Evolutionary conservation across 2,329 filamentous ascomycete species (phyloP).

Genomic region (Verticillium nubilum): DNA sequence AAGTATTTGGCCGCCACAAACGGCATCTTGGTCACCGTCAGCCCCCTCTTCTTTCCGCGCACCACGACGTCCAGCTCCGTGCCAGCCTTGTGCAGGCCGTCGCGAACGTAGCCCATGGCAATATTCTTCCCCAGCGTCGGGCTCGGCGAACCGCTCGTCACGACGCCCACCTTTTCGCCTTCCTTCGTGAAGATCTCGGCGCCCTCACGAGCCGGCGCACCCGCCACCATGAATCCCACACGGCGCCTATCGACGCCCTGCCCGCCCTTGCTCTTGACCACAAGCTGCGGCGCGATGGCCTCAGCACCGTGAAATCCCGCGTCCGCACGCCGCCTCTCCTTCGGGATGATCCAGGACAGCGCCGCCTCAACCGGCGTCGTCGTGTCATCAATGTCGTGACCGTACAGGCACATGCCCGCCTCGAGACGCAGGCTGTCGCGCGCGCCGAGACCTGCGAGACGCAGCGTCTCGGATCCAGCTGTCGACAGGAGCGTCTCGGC

Average conservation of each 20-base stretch:
- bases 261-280: slow-evolving; percentile 66
- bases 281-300: slow-evolving; percentile 71
- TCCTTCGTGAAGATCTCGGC: slow-evolving; percentile 66
- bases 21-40: slow-evolving; percentile 80
- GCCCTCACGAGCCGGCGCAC: slow-evolving; percentile 85
- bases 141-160: slow-evolving; percentile 88
- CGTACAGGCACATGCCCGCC: slow-evolving; percentile 98
- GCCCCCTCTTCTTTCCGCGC: slow-evolving; percentile 69
- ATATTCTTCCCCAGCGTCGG: slow-evolving; percentile 86
- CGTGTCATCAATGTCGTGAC: slow-evolving; percentile 88
- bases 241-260: slow-evolving; percentile 65
- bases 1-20: slow-evolving; percentile 79
- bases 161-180: slow-evolving; percentile 64
- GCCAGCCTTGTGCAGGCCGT: slow-evolving; percentile 76
- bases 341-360: slow-evolving; percentile 76
- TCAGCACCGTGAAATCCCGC: slow-evolving; percentile 84
- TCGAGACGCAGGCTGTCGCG: slow-evolving; percentile 90
- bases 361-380: slow-evolving; percentile 54
- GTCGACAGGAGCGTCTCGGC: slow-evolving; percentile 55
- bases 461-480: slow-evolving; percentile 57
- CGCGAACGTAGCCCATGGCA: slow-evolving; percentile 87
- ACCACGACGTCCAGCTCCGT: slow-evolving; percentile 77
- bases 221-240: slow-evolving; percentile 76
- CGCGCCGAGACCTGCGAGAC: slow-evolving; percentile 82
- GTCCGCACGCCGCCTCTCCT: slow-evolving; percentile 54